Percentiles rank a stretch among this genome's conserved stretches.
phyloP scores from a whole-genome alignment of 371 early-diverging fungal genomes.

The Choanephora cucurbitarum region DNA sequence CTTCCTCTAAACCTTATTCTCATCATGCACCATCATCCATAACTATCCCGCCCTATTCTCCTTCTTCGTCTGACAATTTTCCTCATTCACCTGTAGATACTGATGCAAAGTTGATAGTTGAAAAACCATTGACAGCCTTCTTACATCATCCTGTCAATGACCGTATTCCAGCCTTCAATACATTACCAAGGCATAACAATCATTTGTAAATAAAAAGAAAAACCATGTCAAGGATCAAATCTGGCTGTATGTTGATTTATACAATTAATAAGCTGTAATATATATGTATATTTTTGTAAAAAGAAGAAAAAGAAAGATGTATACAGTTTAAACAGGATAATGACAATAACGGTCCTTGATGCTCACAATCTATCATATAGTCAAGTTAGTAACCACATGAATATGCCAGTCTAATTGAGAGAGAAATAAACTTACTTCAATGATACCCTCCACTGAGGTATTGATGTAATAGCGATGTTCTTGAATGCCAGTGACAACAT shows the following conservation, averaged over 20 bases:
- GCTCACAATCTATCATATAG: slow-evolving; percentile 33
- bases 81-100: slow-evolving; percentile 1
- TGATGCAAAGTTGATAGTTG: slow-evolving; percentile 10
- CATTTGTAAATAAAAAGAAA: no score
- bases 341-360: slow-evolving; percentile 50
- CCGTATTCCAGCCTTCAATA: not conserved
- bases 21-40: no score
- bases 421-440: slow-evolving; percentile 36
- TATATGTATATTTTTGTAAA: not conserved
- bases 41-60: no score
- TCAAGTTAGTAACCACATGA: not conserved
- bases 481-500: slow-evolving; percentile 42
- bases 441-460: slow-evolving; percentile 52
- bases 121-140: slow-evolving; percentile 27
- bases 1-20: no score
- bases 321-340: slow-evolving; percentile 30
- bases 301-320: not conserved
- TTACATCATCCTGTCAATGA: slow-evolving; percentile 12
- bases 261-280: no score
- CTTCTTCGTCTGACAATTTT: no score
- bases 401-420: not conserved
- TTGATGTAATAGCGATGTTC: slow-evolving; percentile 45
- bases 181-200: no score
- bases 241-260: no score
- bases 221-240: no score